phyloP scores from a whole-genome alignment of 306 rosid species.

The Sicyos edulis region DNA sequence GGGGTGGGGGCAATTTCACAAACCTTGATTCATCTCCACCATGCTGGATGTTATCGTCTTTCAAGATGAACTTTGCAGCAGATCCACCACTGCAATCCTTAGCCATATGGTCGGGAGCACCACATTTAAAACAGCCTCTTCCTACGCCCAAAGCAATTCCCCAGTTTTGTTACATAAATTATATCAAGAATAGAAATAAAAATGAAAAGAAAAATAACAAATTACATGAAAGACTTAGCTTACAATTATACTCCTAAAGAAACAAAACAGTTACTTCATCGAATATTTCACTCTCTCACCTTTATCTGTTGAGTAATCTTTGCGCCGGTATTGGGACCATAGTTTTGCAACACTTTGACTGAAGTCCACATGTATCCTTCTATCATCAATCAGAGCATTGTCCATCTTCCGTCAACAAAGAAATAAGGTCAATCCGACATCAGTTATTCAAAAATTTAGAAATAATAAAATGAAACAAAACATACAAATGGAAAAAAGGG shows the following conservation, averaged over 20 bases:
- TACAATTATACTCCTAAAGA: not conserved
- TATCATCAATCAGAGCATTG: constrained; percentile 89
- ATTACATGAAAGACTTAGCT: not conserved
- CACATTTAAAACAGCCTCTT: constrained; percentile 89
- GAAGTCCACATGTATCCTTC: constrained; percentile 97
- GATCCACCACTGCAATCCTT: constrained; percentile 68
- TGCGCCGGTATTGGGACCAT: constrained; percentile 81
- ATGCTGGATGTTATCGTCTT: constrained; percentile 61
- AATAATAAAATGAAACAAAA: not conserved
- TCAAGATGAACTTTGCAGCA: constrained; percentile 50
- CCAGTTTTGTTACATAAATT: not conserved
- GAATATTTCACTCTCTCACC: constrained; percentile 31
- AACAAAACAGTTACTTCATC: constrained; percentile 8
- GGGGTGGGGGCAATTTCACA: constrained; percentile 25
- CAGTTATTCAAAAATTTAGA: not conserved
- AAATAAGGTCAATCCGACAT: constrained; percentile 17
- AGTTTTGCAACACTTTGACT: constrained; percentile 89
- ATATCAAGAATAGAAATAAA: constrained; percentile 6
- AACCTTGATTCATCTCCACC: constrained; percentile 68
- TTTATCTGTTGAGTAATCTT: constrained; percentile 53
- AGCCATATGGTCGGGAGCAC: constrained; percentile 78
- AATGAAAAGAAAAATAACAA: not conserved
- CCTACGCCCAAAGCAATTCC: constrained; percentile 33
- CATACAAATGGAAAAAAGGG: not conserved
- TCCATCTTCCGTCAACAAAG: constrained; percentile 59